phyloP scores from a whole-genome alignment of 495 filamentous ascomycete genomes.

The Penicillium bialowiezense region DNA sequence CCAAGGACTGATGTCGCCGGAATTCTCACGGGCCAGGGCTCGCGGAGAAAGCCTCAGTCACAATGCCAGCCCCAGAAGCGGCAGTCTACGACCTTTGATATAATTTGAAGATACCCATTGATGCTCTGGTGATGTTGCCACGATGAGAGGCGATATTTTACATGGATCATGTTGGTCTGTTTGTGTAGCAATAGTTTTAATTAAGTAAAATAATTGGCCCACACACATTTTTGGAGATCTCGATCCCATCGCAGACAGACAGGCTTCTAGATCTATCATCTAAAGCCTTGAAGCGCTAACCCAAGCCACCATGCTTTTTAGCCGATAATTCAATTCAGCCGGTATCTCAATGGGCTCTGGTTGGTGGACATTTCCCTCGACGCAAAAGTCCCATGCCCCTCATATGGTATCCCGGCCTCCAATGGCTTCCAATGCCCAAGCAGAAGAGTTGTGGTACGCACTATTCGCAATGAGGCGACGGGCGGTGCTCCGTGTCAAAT shows the following conservation, averaged over 20 bases:
- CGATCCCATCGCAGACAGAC: neutral
- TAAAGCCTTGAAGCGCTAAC: neutral
- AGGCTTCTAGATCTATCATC: neutral
- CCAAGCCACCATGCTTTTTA: constrained; percentile 5
- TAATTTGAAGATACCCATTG: constrained; percentile 14
- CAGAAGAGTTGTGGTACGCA: neutral
- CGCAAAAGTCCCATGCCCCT: constrained; percentile 3
- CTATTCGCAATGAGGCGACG: constrained; percentile 14
- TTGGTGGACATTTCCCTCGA: constrained; percentile 10
- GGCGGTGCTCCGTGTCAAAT: constrained; percentile 24
- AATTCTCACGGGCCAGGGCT: constrained; percentile 19
- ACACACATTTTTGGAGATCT: no score
- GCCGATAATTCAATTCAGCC: constrained; percentile 15
- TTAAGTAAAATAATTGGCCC: neutral
- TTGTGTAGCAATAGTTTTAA: neutral
- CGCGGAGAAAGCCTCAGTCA: constrained; percentile 31
- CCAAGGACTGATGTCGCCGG: constrained; percentile 22
- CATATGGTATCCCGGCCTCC: constrained; percentile 1
- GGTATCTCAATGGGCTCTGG: constrained; percentile 3
- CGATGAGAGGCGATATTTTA: neutral
- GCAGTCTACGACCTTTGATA: constrained; percentile 30
- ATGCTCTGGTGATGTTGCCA: constrained; percentile 3
- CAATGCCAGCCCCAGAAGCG: constrained; percentile 29
- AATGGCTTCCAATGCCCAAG: neutral
- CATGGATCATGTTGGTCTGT: neutral